Conservation (phyloP, 495 filamentous ascomycete species). For the Astrothelium subdiscretum region DNA sequence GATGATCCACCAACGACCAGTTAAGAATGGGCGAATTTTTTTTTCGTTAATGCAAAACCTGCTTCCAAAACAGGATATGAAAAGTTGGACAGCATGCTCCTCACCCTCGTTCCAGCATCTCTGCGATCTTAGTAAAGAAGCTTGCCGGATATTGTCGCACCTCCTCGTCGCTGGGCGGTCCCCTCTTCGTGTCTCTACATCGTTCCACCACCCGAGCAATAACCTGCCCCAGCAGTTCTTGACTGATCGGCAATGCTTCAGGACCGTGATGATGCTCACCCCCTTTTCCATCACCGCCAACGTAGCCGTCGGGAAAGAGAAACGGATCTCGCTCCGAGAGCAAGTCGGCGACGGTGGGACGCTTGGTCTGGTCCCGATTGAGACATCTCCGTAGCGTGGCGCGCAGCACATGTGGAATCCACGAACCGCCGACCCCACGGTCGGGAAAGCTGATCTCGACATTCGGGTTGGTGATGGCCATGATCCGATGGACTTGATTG, state of each 20-base stretch:
- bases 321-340: constrained; percentile 64
- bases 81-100: neutral
- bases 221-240: constrained; percentile 66
- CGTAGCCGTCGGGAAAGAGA: constrained; percentile 58
- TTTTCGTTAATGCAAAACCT: neutral
- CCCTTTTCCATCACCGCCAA: constrained; percentile 26
- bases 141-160: constrained; percentile 55
- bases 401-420: constrained; percentile 58
- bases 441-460: constrained; percentile 74
- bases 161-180: constrained; percentile 60
- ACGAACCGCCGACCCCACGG: constrained; percentile 58
- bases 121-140: constrained; percentile 54
- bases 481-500: constrained; percentile 61
- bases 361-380: constrained; percentile 59
- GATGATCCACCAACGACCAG: neutral
- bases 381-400: constrained; percentile 69
- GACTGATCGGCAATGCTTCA: constrained; percentile 52
- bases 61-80: neutral
- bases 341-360: constrained; percentile 69
- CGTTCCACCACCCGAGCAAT: constrained; percentile 66
- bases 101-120: constrained; percentile 38
- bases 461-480: constrained; percentile 81
- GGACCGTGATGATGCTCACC: neutral
- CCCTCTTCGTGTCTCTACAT: constrained; percentile 45
- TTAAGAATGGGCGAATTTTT: neutral